phyloP scores from a whole-genome alignment of 2,329 filamentous ascomycete species.

The Ilyonectria destructans region DNA sequence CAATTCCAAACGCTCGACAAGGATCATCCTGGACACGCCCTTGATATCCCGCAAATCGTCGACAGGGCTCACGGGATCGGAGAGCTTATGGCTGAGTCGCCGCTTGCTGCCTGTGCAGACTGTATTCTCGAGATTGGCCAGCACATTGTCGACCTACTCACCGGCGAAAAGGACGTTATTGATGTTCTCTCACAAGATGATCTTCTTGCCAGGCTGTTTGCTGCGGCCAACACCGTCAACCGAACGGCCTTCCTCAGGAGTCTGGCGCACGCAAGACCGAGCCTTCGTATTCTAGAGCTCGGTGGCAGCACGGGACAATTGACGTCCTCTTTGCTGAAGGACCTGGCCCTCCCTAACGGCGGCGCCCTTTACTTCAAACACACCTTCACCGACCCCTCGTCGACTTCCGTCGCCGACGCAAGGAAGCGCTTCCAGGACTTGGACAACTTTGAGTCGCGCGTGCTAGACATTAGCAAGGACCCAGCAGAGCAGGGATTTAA shows the following conservation, averaged over 20 bases:
- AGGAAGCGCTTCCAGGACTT: slow-evolving; percentile 39
- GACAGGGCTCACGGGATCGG: background rate
- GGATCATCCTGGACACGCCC: background rate
- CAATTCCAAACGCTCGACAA: background rate
- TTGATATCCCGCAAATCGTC: background rate
- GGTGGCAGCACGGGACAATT: slow-evolving; percentile 54
- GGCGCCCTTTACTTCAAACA: slow-evolving; percentile 39
- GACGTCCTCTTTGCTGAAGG: slow-evolving; percentile 48
- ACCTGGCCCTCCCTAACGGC: slow-evolving; percentile 26
- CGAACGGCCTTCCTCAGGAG: slow-evolving; percentile 17
- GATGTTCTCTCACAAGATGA: slow-evolving; percentile 30
- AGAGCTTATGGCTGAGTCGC: background rate
- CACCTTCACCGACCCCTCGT: slow-evolving; percentile 52
- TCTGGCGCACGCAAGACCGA: slow-evolving; percentile 34
- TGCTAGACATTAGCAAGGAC: slow-evolving; percentile 53
- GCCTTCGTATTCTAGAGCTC: slow-evolving; percentile 48
- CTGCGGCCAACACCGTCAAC: slow-evolving; percentile 21
- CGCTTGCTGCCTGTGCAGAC: slow-evolving; percentile 9
- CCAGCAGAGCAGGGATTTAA: slow-evolving; percentile 49
- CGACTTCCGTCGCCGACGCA: slow-evolving; percentile 49
- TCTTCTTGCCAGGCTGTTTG: slow-evolving; percentile 18
- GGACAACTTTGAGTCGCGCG: slow-evolving; percentile 44
- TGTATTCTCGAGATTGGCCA: slow-evolving; percentile 20
- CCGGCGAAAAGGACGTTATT: slow-evolving; percentile 23
- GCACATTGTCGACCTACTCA: slow-evolving; percentile 29